Conservation (phyloP, 306 rosid genomes). For the Pyrus pyrifolia region DNA sequence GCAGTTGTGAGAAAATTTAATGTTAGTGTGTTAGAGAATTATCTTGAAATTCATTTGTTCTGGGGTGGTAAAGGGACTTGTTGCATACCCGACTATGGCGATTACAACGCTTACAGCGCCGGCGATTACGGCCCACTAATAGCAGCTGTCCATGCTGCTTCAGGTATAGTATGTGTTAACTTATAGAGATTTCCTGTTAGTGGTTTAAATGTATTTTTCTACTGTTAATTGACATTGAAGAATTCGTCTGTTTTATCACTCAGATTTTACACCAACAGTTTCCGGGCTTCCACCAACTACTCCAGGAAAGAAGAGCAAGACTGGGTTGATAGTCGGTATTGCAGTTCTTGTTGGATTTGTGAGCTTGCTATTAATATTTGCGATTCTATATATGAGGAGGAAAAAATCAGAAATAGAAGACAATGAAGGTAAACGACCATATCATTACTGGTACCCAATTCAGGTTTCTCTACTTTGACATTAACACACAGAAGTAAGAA, state of each 20-base stretch:
- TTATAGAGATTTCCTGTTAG: neutral
- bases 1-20: neutral
- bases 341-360: neutral
- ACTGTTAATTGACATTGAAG: neutral
- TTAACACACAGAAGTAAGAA: too few species aligned
- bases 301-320: neutral
- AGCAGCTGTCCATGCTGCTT: slow-evolving; percentile 1
- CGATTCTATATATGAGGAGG: neutral
- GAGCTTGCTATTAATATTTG: neutral
- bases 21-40: slow-evolving; percentile 7
- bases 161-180: neutral
- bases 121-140: slow-evolving; percentile 16
- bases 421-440: slow-evolving; percentile 5
- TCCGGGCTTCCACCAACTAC: too few species aligned
- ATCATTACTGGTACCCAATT: too few species aligned
- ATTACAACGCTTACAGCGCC: too few species aligned
- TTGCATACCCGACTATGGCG: slow-evolving; percentile 5
- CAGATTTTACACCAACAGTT: neutral
- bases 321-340: slow-evolving; percentile 8
- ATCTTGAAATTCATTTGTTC: slow-evolving; percentile 18
- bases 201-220: neutral
- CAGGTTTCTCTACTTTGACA: too few species aligned
- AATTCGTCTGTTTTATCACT: neutral
- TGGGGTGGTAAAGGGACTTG: slow-evolving; percentile 25
- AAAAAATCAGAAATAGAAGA: neutral